A percentile compares a stretch with the other conserved stretches of the same genome.
Conservation (phyloP, 768 basidiomycete genomes). For the Phanerochaete carnosa region DNA sequence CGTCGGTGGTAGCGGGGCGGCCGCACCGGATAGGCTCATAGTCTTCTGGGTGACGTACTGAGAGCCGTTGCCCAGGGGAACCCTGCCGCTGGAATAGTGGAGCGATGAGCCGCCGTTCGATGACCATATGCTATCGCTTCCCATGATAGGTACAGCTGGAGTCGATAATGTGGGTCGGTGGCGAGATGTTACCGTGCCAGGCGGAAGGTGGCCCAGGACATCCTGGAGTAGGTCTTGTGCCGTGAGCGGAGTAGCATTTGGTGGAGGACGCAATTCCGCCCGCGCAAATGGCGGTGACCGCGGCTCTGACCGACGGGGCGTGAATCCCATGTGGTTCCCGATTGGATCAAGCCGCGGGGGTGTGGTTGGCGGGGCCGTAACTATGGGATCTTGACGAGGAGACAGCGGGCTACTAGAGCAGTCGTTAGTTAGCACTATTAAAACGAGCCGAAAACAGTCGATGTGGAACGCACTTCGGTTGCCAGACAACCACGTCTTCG, state of each 20-base stretch:
- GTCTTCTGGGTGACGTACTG: background rate
- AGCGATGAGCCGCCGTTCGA: slow-evolving; percentile 43
- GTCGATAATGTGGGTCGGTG: slow-evolving; percentile 26
- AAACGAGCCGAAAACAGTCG: background rate
- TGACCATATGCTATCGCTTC: slow-evolving; percentile 64
- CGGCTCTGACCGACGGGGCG: slow-evolving; percentile 3
- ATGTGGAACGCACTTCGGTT: slow-evolving; percentile 48
- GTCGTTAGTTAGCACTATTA: background rate
- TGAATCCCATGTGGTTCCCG: slow-evolving; percentile 1
- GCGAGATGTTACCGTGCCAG: slow-evolving; percentile 12
- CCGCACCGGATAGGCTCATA: background rate
- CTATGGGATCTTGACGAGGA: slow-evolving; percentile 24
- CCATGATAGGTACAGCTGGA: slow-evolving; percentile 45
- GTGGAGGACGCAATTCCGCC: background rate
- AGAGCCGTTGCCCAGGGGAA: background rate
- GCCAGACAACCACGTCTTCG: slow-evolving; percentile 76
- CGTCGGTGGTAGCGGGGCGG: background rate
- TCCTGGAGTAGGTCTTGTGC: slow-evolving; percentile 66
- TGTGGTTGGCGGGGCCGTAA: slow-evolving; percentile 12
- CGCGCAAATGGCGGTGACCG: slow-evolving; percentile 1
- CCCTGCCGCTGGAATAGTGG: slow-evolving; percentile 5
- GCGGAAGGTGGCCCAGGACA: slow-evolving; percentile 35
- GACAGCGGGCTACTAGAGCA: background rate
- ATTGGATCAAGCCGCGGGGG: slow-evolving; percentile 2
- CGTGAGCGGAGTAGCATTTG: slow-evolving; percentile 25